Conservation (phyloP, 768 basidiomycete genomes). For the Cyclocybe cylindracea region DNA sequence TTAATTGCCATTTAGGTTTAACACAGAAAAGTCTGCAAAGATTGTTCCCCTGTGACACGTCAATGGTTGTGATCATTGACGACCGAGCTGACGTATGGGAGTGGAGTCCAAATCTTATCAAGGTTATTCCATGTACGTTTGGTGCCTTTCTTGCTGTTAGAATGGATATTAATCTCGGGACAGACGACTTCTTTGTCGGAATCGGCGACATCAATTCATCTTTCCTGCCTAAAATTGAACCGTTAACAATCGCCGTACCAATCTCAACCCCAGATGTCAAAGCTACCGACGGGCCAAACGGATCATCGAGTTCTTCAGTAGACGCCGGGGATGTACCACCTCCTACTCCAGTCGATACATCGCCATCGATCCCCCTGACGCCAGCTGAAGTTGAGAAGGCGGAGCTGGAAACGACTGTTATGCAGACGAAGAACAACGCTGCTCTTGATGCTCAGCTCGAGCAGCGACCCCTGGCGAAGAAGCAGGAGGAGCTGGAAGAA, state of each 20-base stretch:
- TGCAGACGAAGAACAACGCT: slow-evolving; percentile 70
- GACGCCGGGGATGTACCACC: slow-evolving; percentile 4
- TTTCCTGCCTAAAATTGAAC: slow-evolving; percentile 81
- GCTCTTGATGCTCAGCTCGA: slow-evolving; percentile 84
- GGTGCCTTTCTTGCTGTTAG: neutral
- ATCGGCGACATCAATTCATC: slow-evolving; percentile 98
- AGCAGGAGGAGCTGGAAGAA: slow-evolving; percentile 76
- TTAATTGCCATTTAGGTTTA: slow-evolving; percentile 53
- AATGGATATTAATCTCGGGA: slow-evolving; percentile 15
- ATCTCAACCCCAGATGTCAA: slow-evolving; percentile 23
- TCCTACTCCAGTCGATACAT: slow-evolving; percentile 17
- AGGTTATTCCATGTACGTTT: slow-evolving; percentile 90
- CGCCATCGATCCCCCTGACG: slow-evolving; percentile 23
- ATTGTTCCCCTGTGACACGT: slow-evolving; percentile 94
- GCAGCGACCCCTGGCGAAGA: slow-evolving; percentile 84
- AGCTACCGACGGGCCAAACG: slow-evolving; percentile 13
- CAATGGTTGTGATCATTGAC: slow-evolving; percentile 99
- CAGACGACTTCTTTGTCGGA: slow-evolving; percentile 97
- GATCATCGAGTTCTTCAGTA: neutral
- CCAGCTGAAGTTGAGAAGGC: slow-evolving; percentile 44
- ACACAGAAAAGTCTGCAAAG: slow-evolving; percentile 91
- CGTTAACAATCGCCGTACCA: slow-evolving; percentile 41
- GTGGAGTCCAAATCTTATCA: slow-evolving; percentile 94
- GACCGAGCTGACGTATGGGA: slow-evolving; percentile 99
- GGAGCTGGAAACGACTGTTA: slow-evolving; percentile 49